These are phyloP conservation scores for Xeromyces bisporus DNA, from an alignment of 495 filamentous ascomycete genomes.

Conservation along the genomic window DNA sequence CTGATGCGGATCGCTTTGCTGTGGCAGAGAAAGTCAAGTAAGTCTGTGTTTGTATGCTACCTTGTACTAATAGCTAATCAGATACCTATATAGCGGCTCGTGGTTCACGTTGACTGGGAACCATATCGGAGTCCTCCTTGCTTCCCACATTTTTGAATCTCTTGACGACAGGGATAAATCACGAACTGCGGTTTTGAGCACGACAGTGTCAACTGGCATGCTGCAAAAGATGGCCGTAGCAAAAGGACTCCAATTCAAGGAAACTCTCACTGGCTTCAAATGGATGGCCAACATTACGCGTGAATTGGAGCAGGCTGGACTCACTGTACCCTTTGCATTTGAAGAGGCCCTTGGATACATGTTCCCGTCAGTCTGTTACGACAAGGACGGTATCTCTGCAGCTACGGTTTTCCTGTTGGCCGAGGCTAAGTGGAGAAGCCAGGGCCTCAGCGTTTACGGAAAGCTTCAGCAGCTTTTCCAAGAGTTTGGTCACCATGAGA, in stretches of 20 bases:
- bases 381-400: slow-evolving; percentile 57
- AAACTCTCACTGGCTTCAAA: slow-evolving; percentile 62
- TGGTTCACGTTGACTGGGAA: slow-evolving; percentile 57
- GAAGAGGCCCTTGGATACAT: slow-evolving; percentile 67
- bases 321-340: slow-evolving; percentile 41
- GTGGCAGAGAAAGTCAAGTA: slow-evolving; percentile 42
- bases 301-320: slow-evolving; percentile 27
- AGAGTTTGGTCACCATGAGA: slow-evolving; percentile 47
- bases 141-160: slow-evolving; percentile 37
- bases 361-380: slow-evolving; percentile 46
- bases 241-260: slow-evolving; percentile 39
- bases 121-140: slow-evolving; percentile 48
- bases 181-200: slow-evolving; percentile 38
- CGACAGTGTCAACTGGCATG: slow-evolving; percentile 52
- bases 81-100: slow-evolving; percentile 13
- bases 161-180: slow-evolving; percentile 14
- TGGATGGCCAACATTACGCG: slow-evolving; percentile 43
- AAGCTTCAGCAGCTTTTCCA: slow-evolving; percentile 46
- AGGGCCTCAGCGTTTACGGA: slow-evolving; percentile 38
- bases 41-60: slow-evolving; percentile 3
- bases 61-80: neutral
- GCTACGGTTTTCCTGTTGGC: slow-evolving; percentile 48
- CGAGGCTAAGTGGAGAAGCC: slow-evolving; percentile 31
- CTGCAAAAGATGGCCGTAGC: slow-evolving; percentile 38
- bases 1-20: slow-evolving; percentile 58